Conservation (phyloP, 371 early-diverging fungal genomes). For the Mortierella sp. region DNA sequence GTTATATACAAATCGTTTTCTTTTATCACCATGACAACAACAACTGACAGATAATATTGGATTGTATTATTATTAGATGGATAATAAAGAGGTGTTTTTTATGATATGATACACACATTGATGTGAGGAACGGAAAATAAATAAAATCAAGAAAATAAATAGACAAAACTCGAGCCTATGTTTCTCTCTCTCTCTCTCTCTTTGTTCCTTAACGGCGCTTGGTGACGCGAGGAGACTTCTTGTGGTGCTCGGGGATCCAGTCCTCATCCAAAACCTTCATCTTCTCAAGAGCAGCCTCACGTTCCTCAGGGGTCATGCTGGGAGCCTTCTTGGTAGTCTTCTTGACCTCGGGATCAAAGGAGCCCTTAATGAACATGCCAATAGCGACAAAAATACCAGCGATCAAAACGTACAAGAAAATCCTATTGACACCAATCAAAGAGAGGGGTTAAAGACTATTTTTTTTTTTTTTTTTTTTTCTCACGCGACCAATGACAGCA, state of each 20-base stretch:
- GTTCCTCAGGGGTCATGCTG: constrained; percentile 55
- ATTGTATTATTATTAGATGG: neutral
- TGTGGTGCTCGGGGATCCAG: constrained; percentile 59
- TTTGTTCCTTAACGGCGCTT: constrained; percentile 38
- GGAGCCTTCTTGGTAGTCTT: constrained; percentile 46
- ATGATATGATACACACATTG: constrained; percentile 9
- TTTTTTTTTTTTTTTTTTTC: neutral
- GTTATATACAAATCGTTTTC: too few relatives aligned
- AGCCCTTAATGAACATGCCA: constrained; percentile 51
- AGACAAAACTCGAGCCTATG: neutral
- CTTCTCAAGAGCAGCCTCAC: constrained; percentile 53
- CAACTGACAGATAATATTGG: neutral
- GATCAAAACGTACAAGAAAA: constrained; percentile 53
- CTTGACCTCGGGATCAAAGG: constrained; percentile 46
- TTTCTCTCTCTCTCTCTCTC: neutral
- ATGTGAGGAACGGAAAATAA: neutral
- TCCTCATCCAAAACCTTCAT: constrained; percentile 53
- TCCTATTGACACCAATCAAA: constrained; percentile 12
- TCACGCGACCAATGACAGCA: neutral
- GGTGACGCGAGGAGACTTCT: constrained; percentile 53
- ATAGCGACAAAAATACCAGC: constrained; percentile 47
- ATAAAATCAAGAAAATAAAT: neutral
- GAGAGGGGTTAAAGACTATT: neutral
- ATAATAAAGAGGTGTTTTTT: neutral
- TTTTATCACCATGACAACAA: neutral